Percentiles rank a stretch among this genome's conserved stretches.
These are phyloP conservation scores for Xerocomellus chrysenteron DNA, from an alignment of 768 basidiomycete genomes.

Conservation along the genomic window DNA sequence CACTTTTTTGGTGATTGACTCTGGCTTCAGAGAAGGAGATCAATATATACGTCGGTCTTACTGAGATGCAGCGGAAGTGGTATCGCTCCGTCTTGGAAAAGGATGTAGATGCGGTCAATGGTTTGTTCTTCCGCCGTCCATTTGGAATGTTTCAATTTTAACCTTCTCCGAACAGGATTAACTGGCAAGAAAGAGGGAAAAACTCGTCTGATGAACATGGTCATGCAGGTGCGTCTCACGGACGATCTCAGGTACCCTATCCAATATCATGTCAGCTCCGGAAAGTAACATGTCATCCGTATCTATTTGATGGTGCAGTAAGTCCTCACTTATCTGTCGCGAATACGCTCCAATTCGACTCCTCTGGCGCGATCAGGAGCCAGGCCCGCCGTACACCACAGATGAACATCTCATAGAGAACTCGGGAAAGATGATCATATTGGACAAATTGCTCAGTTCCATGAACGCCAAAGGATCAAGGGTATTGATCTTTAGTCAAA, in stretches of 20 bases:
- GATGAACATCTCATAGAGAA: constrained; percentile 96
- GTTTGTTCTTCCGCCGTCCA: constrained; percentile 37
- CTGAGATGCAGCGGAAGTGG: constrained; percentile 98
- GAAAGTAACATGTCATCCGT: constrained; percentile 89
- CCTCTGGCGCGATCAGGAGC: constrained; percentile 57
- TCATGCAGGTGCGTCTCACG: constrained; percentile 79
- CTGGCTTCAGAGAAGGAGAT: constrained; percentile 83
- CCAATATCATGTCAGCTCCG: constrained; percentile 44
- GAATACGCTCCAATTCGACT: background rate
- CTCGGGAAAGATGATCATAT: constrained; percentile 95
- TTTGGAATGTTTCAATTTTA: background rate
- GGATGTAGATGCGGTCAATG: constrained; percentile 98
- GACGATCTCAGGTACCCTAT: background rate
- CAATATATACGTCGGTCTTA: constrained; percentile 95
- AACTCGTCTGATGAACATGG: constrained; percentile 96
- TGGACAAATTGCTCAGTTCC: constrained; percentile 85
- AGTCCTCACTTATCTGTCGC: constrained; percentile 16
- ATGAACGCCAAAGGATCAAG: constrained; percentile 95
- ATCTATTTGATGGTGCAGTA: constrained; percentile 91
- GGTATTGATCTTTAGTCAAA: constrained; percentile 96
- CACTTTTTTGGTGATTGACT: background rate
- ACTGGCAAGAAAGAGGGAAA: constrained; percentile 99
- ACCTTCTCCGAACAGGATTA: constrained; percentile 49
- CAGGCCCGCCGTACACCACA: constrained; percentile 97
- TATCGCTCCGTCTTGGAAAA: constrained; percentile 95